Evolutionary conservation across 2,329 filamentous ascomycete genomes (phyloP).

Genomic region (Zymoseptoria crescenta): DNA sequence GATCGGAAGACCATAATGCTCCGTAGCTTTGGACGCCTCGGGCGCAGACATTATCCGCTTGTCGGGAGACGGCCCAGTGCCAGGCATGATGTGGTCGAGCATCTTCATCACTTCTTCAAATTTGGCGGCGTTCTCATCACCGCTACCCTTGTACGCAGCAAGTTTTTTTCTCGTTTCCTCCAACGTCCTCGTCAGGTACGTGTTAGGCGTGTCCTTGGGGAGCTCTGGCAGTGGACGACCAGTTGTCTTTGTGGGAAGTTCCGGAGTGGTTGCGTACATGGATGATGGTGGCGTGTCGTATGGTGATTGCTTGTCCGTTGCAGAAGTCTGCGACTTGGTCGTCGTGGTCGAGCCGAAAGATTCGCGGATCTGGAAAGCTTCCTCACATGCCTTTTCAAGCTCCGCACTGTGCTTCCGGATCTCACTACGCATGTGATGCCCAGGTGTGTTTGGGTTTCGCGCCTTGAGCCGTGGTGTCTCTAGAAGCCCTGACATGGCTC

Average conservation of each 20-base stretch:
- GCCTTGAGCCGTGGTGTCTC: slow-evolving; percentile 27
- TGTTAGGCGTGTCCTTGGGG: slow-evolving; percentile 41
- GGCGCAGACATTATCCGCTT: slow-evolving; percentile 44
- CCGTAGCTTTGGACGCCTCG: slow-evolving; percentile 21
- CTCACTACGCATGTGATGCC: slow-evolving; percentile 61
- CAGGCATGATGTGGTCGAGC: slow-evolving; percentile 30
- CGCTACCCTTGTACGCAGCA: slow-evolving; percentile 42
- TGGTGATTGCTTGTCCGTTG: slow-evolving; percentile 25
- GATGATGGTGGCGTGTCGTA: slow-evolving; percentile 33
- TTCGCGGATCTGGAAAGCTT: slow-evolving; percentile 68
- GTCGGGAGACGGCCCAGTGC: slow-evolving; percentile 11
- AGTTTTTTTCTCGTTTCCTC: slow-evolving; percentile 52
- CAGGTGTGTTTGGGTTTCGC: slow-evolving; percentile 37
- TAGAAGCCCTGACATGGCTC: slow-evolving; percentile 12
- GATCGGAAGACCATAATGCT: slow-evolving; percentile 36
- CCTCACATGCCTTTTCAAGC: slow-evolving; percentile 83
- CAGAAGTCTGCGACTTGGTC: slow-evolving; percentile 34
- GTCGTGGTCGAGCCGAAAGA: slow-evolving; percentile 47
- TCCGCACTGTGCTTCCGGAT: slow-evolving; percentile 75
- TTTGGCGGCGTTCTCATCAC: slow-evolving; percentile 42
- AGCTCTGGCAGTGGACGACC: slow-evolving; percentile 40
- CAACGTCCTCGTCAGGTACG: slow-evolving; percentile 48
- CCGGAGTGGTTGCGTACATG: slow-evolving; percentile 33
- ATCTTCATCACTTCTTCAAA: slow-evolving; percentile 52
- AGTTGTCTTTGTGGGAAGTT: slow-evolving; percentile 16